These are phyloP conservation scores for Ilyonectria mors-panacis DNA, from an alignment of 2,329 filamentous ascomycete species.

Conservation along the genomic window DNA sequence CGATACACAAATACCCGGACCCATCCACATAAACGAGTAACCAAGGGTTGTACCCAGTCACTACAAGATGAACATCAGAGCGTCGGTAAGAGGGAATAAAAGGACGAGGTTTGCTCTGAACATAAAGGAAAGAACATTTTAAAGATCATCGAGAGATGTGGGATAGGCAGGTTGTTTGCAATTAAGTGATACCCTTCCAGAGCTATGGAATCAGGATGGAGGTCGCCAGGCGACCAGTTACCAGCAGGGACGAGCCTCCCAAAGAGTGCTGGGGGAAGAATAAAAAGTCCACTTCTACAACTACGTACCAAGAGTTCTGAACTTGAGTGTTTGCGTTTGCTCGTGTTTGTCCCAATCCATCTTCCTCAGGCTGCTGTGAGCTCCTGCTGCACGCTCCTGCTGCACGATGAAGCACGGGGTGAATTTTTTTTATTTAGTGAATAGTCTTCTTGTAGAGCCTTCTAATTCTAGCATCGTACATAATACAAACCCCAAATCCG, in stretches of 20 bases:
- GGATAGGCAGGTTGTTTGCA: constrained; percentile 18
- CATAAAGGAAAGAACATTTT: background rate
- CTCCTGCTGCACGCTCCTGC: background rate
- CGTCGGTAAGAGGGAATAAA: background rate
- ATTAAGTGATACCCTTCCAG: constrained; percentile 29
- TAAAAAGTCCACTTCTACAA: background rate
- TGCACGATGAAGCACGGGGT: background rate
- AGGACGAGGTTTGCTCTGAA: background rate
- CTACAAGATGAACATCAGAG: background rate
- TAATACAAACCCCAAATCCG: background rate
- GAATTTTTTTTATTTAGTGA: background rate
- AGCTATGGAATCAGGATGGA: constrained; percentile 12
- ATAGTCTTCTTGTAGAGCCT: background rate
- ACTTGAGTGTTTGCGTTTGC: background rate
- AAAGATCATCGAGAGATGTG: background rate
- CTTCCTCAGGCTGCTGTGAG: background rate
- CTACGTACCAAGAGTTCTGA: background rate
- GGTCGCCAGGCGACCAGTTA: background rate
- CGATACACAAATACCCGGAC: constrained; percentile 62
- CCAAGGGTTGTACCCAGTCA: constrained; percentile 17
- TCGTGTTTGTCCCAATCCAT: no score
- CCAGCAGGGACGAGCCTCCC: background rate
- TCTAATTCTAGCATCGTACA: background rate
- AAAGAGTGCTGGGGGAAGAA: constrained; percentile 6
- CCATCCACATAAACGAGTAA: constrained; percentile 23